Percentiles rank a stretch among this genome's conserved stretches.
These are phyloP conservation scores for Torulaspora franciscae DNA, from an alignment of 805 yeast genomes.

Conservation along the genomic window DNA sequence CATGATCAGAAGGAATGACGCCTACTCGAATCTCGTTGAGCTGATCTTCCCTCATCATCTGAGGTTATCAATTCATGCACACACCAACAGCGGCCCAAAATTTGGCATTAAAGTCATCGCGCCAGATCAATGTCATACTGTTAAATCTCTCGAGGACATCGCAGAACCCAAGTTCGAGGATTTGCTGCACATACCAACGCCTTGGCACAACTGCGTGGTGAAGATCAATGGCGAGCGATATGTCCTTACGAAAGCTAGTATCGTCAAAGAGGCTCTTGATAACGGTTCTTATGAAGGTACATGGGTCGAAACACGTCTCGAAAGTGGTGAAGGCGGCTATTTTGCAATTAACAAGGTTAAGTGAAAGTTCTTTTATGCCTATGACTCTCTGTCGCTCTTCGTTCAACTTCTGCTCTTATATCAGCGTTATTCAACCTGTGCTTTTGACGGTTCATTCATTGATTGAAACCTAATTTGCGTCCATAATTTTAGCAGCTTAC, in stretches of 20 bases:
- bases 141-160: constrained; percentile 39
- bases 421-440: not conserved
- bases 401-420: not conserved
- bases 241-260: constrained; percentile 38
- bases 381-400: not conserved
- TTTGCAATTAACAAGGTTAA: constrained; percentile 11
- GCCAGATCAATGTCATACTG: constrained; percentile 42
- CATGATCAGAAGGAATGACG: constrained; percentile 62
- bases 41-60: constrained; percentile 54
- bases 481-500: not conserved
- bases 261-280: constrained; percentile 37
- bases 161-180: constrained; percentile 47
- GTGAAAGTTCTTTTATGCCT: not conserved
- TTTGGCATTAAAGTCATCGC: constrained; percentile 50
- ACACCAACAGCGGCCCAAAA: constrained; percentile 55
- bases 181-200: constrained; percentile 58
- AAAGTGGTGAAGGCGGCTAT: constrained; percentile 37
- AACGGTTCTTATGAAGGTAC: constrained; percentile 35
- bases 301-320: constrained; percentile 36
- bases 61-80: constrained; percentile 59
- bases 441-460: not conserved
- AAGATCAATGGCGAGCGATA: constrained; percentile 34
- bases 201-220: constrained; percentile 59
- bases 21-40: constrained; percentile 59
- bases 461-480: not conserved